Percentiles rank a stretch among this genome's conserved stretches.
Evolutionary conservation across 768 basidiomycete species (phyloP).

Genomic region (Mycena amicta): DNA sequence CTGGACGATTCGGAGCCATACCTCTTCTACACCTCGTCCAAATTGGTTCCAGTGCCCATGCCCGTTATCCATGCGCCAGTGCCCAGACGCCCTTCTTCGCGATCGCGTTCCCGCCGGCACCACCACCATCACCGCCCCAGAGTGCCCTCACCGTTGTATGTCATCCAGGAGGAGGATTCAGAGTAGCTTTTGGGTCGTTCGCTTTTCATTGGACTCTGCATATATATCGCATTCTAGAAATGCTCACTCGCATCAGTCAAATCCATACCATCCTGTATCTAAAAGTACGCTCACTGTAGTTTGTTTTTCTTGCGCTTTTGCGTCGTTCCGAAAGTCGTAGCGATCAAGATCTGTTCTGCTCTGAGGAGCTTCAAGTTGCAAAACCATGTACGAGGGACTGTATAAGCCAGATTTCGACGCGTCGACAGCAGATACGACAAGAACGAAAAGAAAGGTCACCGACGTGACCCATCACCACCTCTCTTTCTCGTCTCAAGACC

Average conservation of each 20-base stretch:
- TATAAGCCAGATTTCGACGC: too few species aligned
- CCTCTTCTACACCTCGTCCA: conserved; percentile 9
- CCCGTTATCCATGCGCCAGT: conserved; percentile 16
- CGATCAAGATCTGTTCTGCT: too few species aligned
- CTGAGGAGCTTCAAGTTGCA: too few species aligned
- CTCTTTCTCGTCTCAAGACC: too few species aligned
- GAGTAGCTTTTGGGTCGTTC: conserved; percentile 2
- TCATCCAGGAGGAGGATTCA: conserved; percentile 23
- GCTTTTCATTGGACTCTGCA: background rate
- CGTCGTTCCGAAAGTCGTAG: too few species aligned
- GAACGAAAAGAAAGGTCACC: too few species aligned
- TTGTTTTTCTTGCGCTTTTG: background rate
- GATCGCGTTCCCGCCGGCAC: conserved; percentile 14
- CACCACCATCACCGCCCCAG: conserved; percentile 12
- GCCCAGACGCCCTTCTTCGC: conserved; percentile 15
- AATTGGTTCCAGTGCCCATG: too few species aligned
- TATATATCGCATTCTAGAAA: background rate
- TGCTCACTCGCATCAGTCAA: too few species aligned
- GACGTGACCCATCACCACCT: too few species aligned
- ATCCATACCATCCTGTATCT: background rate
- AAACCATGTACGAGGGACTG: too few species aligned
- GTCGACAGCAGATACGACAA: too few species aligned
- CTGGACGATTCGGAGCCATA: conserved; percentile 10
- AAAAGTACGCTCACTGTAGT: background rate
- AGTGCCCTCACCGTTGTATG: conserved; percentile 20